Evolutionary conservation across 495 filamentous ascomycete species (phyloP), one percentile per base, ranked within the genome.

Genomic region (Aspergillus coremiiformis): DNA sequence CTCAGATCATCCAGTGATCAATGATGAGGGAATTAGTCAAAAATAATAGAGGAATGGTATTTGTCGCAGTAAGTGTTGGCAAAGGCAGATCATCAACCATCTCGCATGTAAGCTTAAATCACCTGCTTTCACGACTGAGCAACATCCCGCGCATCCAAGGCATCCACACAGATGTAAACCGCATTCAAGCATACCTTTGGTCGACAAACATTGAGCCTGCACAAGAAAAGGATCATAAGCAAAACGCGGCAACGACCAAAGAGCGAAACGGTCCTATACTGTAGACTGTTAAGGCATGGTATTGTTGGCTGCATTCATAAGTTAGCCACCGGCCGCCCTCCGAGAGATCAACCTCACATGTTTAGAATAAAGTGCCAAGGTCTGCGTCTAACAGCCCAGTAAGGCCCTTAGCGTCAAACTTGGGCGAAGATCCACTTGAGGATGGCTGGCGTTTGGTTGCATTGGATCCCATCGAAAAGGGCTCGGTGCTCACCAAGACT

Each of bases 361-460:
- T 9, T 54, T 49, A 71, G 45, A 71, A 72, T 22, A 72, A 29
- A 17, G 61, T 70, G 4, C 69, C 69, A 8, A 70, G 56, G 22
- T 73, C 68, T 7, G 44, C 53, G 30, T 69, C 56, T 14, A 70
- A 39, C 35, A 65, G 11, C 0, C 54, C 50, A 2, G 46, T 32
- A 41, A 55, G 52, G 1, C 22, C 54, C 12, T 42, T 41, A 4
- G 44, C 20, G 15, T 30, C 51, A 8, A 24, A 22, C 15, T 42
- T 46, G 5, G 58, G 19, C 44, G 52, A 41, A 17, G 30, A 24
- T 15, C 39, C 35, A 20, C 30, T 37, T 15, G 49, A 33, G 5
- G 23, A 1, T 4, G 19, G 39, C 21, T 45, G 37, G 5, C 8
- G 29, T 5, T 47, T 49, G 44, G n/a, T 7, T 11, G 37, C 33